Evolutionary conservation across 225 moss, liverwort and hornwort genomes (phyloP), one percentile per base, ranked within the genome.

Genomic region (Polytrichum commune): DNA sequence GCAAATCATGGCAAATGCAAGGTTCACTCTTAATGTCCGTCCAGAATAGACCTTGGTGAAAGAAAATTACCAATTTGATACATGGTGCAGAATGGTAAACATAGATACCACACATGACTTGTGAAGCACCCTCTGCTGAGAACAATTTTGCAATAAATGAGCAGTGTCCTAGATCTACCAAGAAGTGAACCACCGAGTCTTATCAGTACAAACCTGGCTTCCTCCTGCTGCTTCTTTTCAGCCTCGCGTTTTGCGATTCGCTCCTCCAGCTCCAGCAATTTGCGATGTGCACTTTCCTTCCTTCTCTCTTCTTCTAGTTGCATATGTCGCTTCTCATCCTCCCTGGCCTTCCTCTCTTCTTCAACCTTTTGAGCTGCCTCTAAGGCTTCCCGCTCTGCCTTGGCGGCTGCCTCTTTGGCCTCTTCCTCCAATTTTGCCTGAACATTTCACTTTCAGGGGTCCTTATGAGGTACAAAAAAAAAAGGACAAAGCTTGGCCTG

Each of bases 181-280:
- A 58, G 58, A 58, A 20, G 58, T 58, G 58, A 6, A 58, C 56
- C 20, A 58, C n/a, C 20, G 22, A 58, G 46, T 13, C 16, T 61
- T 23, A 7, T 19, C 9, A 29, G 63, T 65, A 79, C 73, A 29
- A 64, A 85, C 74, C 80, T 81, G 23, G 82, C 69, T 73, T 84
- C 89, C 38, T 88, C 92, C 74, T 83, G 85, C 78, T 88, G 89
- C 85, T 93, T 90, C 82, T 60, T 87, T 76, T 95, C 95, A 64
- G 91, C 88, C 76, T 98, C 95, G 29, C 97, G 88, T 81, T 86
- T 92, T 18, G 97, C 97, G 28, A 98, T 98, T 66, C 92, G 89
- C 81, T 98, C 97, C 77, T 98, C 97, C 19, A 98, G 85, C 81
- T 98, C 97, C 28, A 89, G 85, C 74, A 98, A 74, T 75, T 86